Conservation (phyloP, 2,329 filamentous ascomycete genomes). For the Plectosphaerella cucumerina region DNA sequence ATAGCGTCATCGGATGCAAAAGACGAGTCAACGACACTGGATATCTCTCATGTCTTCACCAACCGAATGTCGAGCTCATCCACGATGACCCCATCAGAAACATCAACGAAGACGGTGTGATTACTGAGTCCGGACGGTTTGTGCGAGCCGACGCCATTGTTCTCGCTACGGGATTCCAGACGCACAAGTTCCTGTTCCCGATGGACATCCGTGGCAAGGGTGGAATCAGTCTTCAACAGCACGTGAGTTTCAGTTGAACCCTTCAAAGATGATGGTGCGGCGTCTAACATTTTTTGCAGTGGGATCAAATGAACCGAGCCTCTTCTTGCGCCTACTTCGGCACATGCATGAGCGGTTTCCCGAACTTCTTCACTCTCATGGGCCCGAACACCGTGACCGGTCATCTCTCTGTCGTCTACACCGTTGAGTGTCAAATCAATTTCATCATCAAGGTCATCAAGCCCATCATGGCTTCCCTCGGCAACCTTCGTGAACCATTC, state of each 20-base stretch:
- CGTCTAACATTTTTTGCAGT: conserved; percentile 20
- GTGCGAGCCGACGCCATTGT: conserved; percentile 31
- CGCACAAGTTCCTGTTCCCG: conserved; percentile 39
- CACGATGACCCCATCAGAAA: conserved; percentile 11
- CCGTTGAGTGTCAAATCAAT: conserved; percentile 48
- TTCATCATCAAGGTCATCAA: conserved; percentile 28
- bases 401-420: conserved; percentile 45
- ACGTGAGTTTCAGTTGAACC: conserved; percentile 15
- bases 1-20: conserved; percentile 41
- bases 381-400: conserved; percentile 37
- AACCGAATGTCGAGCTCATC: conserved; percentile 19
- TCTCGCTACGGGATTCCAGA: conserved; percentile 44
- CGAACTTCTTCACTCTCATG: conserved; percentile 42
- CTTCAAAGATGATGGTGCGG: too few species aligned
- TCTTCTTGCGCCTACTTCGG: conserved; percentile 41
- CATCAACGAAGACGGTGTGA: neutral
- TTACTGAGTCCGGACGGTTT: conserved; percentile 2
- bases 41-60: conserved; percentile 36
- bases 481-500: conserved; percentile 17
- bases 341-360: conserved; percentile 40
- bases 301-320: conserved; percentile 27
- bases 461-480: conserved; percentile 31
- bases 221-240: conserved; percentile 31
- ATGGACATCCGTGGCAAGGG: conserved; percentile 40
- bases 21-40: conserved; percentile 41